Evolutionary conservation across 2,329 filamentous ascomycete species (phyloP).

Genomic region (Zopfia rhizophila): DNA sequence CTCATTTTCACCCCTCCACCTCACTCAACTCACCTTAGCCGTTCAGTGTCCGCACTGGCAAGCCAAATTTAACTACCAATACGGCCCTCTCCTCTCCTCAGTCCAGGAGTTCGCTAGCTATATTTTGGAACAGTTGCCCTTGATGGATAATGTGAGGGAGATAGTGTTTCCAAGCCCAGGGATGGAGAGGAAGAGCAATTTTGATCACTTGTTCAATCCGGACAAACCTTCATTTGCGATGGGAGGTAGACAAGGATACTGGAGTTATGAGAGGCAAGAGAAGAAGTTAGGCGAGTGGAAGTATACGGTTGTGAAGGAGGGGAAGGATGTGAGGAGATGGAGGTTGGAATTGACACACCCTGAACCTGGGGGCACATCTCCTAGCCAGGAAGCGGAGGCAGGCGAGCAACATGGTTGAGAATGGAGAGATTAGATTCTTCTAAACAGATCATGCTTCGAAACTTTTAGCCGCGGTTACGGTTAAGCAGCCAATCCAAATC

Average conservation of each 20-base stretch:
- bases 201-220: constrained; percentile 12
- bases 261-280: too few relatives aligned
- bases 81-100: neutral
- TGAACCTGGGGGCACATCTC: neutral
- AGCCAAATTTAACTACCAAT: neutral
- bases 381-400: too few relatives aligned
- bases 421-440: neutral
- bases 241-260: neutral
- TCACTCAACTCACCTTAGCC: constrained; percentile 7
- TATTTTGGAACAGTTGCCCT: constrained; percentile 10
- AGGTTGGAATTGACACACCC: constrained; percentile 16
- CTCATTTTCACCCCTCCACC: neutral
- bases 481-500: too few relatives aligned
- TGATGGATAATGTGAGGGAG: constrained; percentile 18
- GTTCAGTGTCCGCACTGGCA: neutral
- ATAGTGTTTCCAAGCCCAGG: constrained; percentile 14
- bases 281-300: constrained; percentile 11
- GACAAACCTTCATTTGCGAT: constrained; percentile 1
- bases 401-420: too few relatives aligned
- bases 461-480: constrained; percentile 41
- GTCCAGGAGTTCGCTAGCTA: constrained; percentile 3
- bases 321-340: constrained; percentile 11
- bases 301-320: constrained; percentile 8
- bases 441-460: constrained; percentile 29
- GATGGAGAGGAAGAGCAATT: constrained; percentile 6